Conservation (phyloP, 257 asterid species). For the Paulownia fortunei region DNA sequence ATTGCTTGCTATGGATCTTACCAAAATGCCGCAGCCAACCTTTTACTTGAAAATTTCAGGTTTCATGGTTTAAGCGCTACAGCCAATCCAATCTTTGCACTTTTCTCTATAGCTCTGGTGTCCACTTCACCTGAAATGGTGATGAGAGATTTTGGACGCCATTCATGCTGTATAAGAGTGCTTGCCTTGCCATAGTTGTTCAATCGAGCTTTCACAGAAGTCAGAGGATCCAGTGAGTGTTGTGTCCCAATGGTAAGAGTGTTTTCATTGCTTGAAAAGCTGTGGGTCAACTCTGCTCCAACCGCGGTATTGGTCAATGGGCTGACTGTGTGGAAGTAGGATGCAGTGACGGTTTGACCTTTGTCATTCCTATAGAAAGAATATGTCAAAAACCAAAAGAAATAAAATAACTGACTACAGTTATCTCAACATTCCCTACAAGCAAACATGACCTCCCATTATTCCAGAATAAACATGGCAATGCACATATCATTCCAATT, state of each 20-base stretch:
- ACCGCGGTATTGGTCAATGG: constrained; percentile 85
- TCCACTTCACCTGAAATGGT: constrained; percentile 97
- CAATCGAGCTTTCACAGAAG: constrained; percentile 83
- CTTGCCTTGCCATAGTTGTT: constrained; percentile 85
- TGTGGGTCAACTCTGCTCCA: constrained; percentile 94
- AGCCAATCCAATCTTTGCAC: constrained; percentile 89
- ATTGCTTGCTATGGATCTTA: constrained; percentile 40
- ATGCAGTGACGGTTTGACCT: constrained; percentile 73
- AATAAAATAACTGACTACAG: neutral
- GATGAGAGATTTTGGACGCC: constrained; percentile 89
- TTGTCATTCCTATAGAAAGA: constrained; percentile 70
- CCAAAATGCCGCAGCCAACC: constrained; percentile 3
- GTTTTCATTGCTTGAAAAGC: constrained; percentile 84
- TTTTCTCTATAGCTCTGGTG: constrained; percentile 90
- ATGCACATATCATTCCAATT: too few species aligned
- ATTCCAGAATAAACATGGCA: neutral
- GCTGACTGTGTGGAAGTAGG: constrained; percentile 83
- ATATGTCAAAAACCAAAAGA: neutral
- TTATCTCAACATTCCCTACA: neutral
- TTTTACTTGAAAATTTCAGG: neutral
- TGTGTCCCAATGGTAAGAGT: constrained; percentile 86
- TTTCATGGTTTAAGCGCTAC: constrained; percentile 89
- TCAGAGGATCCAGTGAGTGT: constrained; percentile 75
- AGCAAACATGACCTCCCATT: neutral
- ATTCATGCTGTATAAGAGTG: constrained; percentile 91